Evolutionary conservation across 2,329 filamentous ascomycete species (phyloP).

Genomic region (Sarocladium kiliense): DNA sequence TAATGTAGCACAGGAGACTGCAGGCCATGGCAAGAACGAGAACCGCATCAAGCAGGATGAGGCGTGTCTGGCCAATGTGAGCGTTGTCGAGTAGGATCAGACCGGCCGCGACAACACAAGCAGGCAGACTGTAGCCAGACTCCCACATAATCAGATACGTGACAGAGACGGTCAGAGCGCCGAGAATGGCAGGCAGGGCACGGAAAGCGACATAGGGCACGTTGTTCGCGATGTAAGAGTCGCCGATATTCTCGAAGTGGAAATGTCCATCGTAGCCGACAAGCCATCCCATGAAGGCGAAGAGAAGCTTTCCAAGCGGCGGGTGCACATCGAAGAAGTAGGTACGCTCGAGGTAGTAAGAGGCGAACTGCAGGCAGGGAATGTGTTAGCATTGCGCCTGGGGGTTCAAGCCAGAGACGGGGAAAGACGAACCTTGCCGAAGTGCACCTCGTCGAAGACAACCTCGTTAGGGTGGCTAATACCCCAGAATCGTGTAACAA

Average conservation of each 20-base stretch:
- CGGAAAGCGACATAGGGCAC: slow-evolving; percentile 97
- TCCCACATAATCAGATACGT: slow-evolving; percentile 99
- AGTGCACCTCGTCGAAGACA: slow-evolving; percentile 98
- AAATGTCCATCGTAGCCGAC: slow-evolving; percentile 96
- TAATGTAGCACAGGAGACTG: slow-evolving; percentile 89
- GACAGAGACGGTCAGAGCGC: slow-evolving; percentile 88
- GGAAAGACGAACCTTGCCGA: slow-evolving; percentile 73
- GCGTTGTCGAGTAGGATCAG: slow-evolving; percentile 95
- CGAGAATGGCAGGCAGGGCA: slow-evolving; percentile 85
- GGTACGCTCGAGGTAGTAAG: slow-evolving; percentile 86
- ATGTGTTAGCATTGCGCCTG: background rate
- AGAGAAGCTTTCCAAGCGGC: slow-evolving; percentile 95
- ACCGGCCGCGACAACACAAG: slow-evolving; percentile 79
- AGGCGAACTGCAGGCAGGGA: slow-evolving; percentile 51
- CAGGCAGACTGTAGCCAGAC: slow-evolving; percentile 92
- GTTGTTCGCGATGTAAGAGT: slow-evolving; percentile 95
- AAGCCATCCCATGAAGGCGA: slow-evolving; percentile 94
- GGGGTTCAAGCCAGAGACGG: background rate
- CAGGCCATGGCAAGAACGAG: slow-evolving; percentile 94
- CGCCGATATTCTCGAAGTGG: slow-evolving; percentile 98
- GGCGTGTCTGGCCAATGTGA: slow-evolving; percentile 90
- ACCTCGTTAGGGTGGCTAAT: slow-evolving; percentile 95
- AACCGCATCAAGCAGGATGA: slow-evolving; percentile 93
- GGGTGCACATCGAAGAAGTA: slow-evolving; percentile 99
- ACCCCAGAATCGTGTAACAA: slow-evolving; percentile 90